Evolutionary conservation across 805 yeast genomes (phyloP).

Genomic region (Candida montana): DNA sequence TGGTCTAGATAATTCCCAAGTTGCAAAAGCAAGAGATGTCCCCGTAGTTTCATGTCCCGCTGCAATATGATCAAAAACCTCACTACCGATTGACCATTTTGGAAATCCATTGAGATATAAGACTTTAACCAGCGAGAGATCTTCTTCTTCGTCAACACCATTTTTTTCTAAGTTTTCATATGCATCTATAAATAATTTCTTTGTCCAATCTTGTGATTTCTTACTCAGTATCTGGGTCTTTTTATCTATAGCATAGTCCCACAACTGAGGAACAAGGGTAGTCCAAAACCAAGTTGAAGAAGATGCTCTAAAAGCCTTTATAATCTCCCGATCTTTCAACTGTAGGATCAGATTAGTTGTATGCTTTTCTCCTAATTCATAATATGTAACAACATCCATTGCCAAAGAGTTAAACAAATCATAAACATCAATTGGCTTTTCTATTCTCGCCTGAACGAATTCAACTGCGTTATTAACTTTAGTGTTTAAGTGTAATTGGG

Average conservation of each 20-base stretch:
- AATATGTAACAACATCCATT: conserved; percentile 61
- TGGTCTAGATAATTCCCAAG: conserved; percentile 55
- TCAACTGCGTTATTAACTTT: conserved; percentile 28
- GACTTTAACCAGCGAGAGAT: conserved; percentile 17
- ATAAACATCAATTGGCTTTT: conserved; percentile 45
- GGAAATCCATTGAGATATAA: conserved; percentile 22
- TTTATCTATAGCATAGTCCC: conserved; percentile 29
- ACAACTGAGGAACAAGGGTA: conserved; percentile 50
- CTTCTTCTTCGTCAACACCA: conserved; percentile 14
- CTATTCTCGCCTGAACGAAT: conserved; percentile 12
- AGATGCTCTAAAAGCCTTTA: conserved; percentile 41
- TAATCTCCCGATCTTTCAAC: conserved; percentile 35
- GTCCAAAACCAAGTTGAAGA: conserved; percentile 65
- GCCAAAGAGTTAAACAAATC: conserved; percentile 66
- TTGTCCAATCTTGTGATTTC: conserved; percentile 42
- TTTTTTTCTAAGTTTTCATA: conserved; percentile 17
- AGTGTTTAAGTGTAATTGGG: conserved; percentile 30
- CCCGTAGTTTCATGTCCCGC: conserved; percentile 81
- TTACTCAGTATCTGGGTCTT: conserved; percentile 33
- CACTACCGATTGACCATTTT: conserved; percentile 37
- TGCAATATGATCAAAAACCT: conserved; percentile 57
- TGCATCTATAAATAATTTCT: conserved; percentile 24
- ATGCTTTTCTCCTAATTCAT: conserved; percentile 49
- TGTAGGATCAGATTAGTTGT: conserved; percentile 41
- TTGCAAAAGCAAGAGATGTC: conserved; percentile 51